Conservation (phyloP, 2,329 filamentous ascomycete species). For the Colletotrichum orchidophilum region DNA sequence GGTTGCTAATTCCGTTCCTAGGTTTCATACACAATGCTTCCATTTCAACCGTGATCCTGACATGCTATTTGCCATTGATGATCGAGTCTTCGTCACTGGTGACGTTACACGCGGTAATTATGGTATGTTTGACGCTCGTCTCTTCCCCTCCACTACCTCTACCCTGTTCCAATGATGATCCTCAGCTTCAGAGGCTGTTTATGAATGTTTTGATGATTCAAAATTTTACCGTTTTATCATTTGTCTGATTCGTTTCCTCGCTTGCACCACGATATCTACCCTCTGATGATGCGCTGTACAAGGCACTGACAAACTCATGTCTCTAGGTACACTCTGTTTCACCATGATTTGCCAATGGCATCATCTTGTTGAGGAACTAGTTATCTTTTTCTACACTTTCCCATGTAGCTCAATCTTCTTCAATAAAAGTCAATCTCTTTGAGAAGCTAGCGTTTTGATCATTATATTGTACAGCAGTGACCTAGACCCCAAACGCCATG, state of each 20-base stretch:
- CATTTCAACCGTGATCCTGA: not conserved
- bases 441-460: not conserved
- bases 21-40: not conserved
- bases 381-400: not conserved
- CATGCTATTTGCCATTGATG: not conserved
- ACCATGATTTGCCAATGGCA: not conserved
- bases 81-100: not conserved
- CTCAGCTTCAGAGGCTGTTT: constrained; percentile 56
- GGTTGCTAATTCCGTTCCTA: not conserved
- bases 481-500: constrained; percentile 7
- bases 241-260: constrained; percentile 15
- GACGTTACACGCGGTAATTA: too few relatives aligned
- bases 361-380: not conserved
- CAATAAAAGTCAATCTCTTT: not conserved
- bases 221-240: constrained; percentile 44
- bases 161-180: constrained; percentile 47
- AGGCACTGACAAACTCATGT: not conserved
- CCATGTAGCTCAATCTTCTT: not conserved
- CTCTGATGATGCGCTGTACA: not conserved
- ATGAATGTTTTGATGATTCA: constrained; percentile 51
- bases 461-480: not conserved
- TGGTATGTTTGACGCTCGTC: not conserved
- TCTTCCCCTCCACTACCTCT: not conserved
- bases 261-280: not conserved
- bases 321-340: not conserved